Base-by-base conservation (phyloP, 495 filamentous ascomycete species). In the Chaetomium fimeti region DNA sequence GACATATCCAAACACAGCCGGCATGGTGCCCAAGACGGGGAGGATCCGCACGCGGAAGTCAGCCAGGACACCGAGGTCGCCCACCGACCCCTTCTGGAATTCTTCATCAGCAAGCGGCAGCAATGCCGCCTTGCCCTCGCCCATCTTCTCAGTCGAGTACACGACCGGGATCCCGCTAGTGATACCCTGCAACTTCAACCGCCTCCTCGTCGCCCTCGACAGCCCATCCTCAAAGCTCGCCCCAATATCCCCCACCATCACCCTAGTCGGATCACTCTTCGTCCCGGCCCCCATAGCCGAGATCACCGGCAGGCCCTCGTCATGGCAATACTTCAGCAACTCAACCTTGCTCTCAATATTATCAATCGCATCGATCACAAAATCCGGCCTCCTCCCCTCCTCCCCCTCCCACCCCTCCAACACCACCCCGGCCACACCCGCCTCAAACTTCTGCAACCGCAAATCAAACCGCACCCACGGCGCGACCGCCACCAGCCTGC, bases 331-430 rank as follows among this genome's bases (percentile, higher is more conserved):
- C 74, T 90, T 85, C 59, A 99, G 80, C 60, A 99, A 74, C 59
- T 90, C 89, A 18, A 98, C 94, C 77, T 99, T 99, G 57, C 91
- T 96, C 25, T 93, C 88, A 64, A 98, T 97, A 74, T 99, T 98
- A 71, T 99, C 94, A 66, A 99, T 99, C 16, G 94, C 96, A 77
- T 99, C 94, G 27, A 99, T 85, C 6, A 99, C 87, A 65, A 88
- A 99, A 69, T 92, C 89, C 2, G 91, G 91, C 69, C 80, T 82
- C 61, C 84, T 85, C 16, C 83, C 84, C 9, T 80, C 82, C n/a
- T 83, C 82, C 1, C 74, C 74, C 40, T 80, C 75, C 87, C 88
- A 89, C 0, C 82, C 76, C 2, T 71, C 84, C 55, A 98, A 77
- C 59, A 96, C 77, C 12, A 68, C 70, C 6, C 86, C 84, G 25